Conservation (phyloP, 495 filamentous ascomycete species). For the Thermothielavioides terrestris region DNA sequence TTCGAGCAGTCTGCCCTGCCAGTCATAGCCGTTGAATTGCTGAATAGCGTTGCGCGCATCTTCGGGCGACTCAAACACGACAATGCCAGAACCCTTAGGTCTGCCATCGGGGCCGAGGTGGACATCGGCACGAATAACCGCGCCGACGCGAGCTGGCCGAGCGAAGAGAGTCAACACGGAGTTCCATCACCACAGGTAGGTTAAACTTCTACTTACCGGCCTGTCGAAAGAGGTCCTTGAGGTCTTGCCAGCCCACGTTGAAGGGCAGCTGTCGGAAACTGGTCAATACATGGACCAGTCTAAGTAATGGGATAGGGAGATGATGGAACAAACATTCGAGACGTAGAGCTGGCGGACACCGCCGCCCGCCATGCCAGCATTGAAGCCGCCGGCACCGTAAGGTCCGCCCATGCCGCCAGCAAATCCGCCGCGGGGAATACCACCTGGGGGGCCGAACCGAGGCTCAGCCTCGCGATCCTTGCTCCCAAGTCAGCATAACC, state of each 20-base stretch:
- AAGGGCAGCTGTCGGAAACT: conserved; percentile 68
- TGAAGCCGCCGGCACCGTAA: conserved; percentile 32
- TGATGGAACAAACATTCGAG: conserved; percentile 79
- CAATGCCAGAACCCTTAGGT: conserved; percentile 92
- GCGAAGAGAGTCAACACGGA: not conserved
- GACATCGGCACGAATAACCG: conserved; percentile 91
- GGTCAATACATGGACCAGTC: conserved; percentile 31
- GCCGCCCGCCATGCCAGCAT: conserved; percentile 39
- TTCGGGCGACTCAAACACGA: conserved; percentile 88
- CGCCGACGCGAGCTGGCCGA: conserved; percentile 52
- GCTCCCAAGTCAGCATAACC: conserved; percentile 7
- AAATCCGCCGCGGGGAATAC: conserved; percentile 53
- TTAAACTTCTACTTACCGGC: conserved; percentile 59
- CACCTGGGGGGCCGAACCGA: conserved; percentile 67
- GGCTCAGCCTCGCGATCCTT: conserved; percentile 97
- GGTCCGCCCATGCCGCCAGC: conserved; percentile 40
- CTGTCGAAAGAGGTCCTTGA: conserved; percentile 98
- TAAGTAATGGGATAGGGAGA: conserved; percentile 9
- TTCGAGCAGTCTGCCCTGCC: conserved; percentile 89
- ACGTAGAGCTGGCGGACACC: conserved; percentile 84
- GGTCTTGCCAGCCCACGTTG: conserved; percentile 96
- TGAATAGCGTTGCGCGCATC: conserved; percentile 92
- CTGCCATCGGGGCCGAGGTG: conserved; percentile 86
- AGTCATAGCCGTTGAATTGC: conserved; percentile 97
- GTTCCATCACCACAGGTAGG: not conserved